Base-by-base conservation (phyloP, 202 grass and related monocot genomes). In the Cymbopogon flexuosus region DNA sequence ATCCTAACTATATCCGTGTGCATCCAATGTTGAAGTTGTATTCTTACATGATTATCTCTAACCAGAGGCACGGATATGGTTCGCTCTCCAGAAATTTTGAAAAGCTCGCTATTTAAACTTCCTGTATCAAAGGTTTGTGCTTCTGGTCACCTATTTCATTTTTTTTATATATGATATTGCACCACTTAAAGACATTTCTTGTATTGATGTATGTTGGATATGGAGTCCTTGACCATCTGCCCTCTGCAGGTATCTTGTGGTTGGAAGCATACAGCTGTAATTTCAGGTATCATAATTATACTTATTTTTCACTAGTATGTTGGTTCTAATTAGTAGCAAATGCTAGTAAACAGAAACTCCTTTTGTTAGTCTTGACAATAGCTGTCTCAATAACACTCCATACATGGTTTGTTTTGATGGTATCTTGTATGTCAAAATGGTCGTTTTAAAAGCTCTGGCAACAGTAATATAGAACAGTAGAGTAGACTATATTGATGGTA, bases 221-320 rank as follows among this genome's bases (percentile, higher is more conserved):
- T 73, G 5, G 10, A 35, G 1, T 66, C 33, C 64, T 75, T 80
- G 35, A 64, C 35, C n/a, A 65, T 81, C 45, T 78, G 0, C 22
- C 62, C 19, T 49, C 43, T 87, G 68, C 85, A 97, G 94, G 86
- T 97, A 71, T 92, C 94, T 22, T 94, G 94, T 84, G 94, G 94
- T 72, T 97, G 95, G 95, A 97, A 97, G 68, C 95, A 97, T 84
- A 97, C 95, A 57, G 95, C 92, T 86, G 86, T 87, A 68, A 89
- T 97, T 58, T 94, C 92, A 91, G 95, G 95, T 97, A 89, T 74
- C 21, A 68, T 71, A 78, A 16, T 36, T 58, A 37, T 76, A 1
- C 3, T 49, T 37, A 10, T 3, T 52, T 70, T 67, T 82, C 12
- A 47, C 18, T 73, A 52, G 18, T 86, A 69, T 37, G 34, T 56